phyloP scores from a whole-genome alignment of 257 asterid genomes.

The Ilex asprella region DNA sequence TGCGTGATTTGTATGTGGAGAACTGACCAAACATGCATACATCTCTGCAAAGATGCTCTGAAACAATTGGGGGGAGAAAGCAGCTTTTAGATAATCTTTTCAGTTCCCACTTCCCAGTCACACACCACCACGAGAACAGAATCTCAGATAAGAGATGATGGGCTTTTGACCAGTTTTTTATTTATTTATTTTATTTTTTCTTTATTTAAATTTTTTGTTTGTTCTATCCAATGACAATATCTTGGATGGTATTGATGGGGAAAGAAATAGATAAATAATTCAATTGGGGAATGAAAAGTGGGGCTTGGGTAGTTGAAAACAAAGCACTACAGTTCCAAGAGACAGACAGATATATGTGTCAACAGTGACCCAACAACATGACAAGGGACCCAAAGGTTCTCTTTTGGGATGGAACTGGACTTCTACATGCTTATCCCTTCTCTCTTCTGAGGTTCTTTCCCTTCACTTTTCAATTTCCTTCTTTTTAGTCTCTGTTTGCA shows the following conservation, averaged over 20 bases:
- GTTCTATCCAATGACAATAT: background rate
- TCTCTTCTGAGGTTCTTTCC: background rate
- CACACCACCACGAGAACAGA: slow-evolving; percentile 71
- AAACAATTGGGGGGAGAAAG: slow-evolving; percentile 36
- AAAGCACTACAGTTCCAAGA: slow-evolving; percentile 5
- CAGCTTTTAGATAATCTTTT: slow-evolving; percentile 45
- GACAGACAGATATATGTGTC: slow-evolving; percentile 14
- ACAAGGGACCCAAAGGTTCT: slow-evolving; percentile 9
- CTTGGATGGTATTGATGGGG: background rate
- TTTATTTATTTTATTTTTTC: background rate
- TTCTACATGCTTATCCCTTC: slow-evolving; percentile 3
- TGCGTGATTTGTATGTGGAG: slow-evolving; percentile 35
- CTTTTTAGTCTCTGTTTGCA: background rate
- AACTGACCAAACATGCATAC: slow-evolving; percentile 19
- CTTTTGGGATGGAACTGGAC: slow-evolving; percentile 11
- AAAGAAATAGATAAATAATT: background rate
- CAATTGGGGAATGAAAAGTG: background rate
- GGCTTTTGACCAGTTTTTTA: slow-evolving; percentile 29
- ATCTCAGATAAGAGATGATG: slow-evolving; percentile 75
- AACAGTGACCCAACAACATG: slow-evolving; percentile 14
- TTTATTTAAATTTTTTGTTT: background rate
- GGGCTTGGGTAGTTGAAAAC: background rate
- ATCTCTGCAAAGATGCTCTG: slow-evolving; percentile 57
- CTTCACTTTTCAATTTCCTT: background rate
- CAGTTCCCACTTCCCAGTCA: slow-evolving; percentile 55